Evolutionary conservation across 1,284 basidiomycete species (phyloP).

Genomic region (Cutaneotrichosporon sp.): DNA sequence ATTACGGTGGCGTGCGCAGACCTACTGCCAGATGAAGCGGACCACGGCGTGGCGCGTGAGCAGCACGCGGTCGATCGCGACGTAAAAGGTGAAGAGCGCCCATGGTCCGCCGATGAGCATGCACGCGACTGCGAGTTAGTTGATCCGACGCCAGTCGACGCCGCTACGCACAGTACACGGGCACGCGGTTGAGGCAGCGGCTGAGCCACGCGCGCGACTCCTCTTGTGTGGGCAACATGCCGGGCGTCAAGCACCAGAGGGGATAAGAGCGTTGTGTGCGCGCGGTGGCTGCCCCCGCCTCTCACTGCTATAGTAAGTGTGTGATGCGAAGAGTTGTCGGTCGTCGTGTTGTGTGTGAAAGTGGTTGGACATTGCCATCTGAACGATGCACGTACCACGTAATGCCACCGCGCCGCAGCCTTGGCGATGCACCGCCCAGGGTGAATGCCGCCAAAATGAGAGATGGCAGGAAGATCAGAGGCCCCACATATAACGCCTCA

Average conservation of each 20-base stretch:
- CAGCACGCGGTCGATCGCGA: constrained; percentile 26
- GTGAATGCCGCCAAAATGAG: no score
- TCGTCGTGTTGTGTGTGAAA: not conserved
- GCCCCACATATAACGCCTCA: no score
- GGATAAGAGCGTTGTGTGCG: no score
- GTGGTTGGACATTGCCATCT: not conserved
- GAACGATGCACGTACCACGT: no score
- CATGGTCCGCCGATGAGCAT: constrained; percentile 23
- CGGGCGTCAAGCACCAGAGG: not conserved
- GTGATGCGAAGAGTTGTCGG: no score
- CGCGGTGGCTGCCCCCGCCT: no score
- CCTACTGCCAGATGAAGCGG: constrained; percentile 32
- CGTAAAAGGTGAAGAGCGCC: constrained; percentile 27
- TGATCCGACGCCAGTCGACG: no score
- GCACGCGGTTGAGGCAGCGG: not conserved
- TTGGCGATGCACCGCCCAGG: no score
- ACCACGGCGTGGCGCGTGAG: constrained; percentile 19
- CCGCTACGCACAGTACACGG: not conserved
- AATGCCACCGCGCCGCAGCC: no score
- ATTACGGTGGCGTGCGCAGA: constrained; percentile 6
- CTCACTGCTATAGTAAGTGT: no score
- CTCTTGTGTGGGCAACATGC: not conserved
- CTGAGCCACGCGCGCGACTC: no score
- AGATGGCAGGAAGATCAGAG: no score
- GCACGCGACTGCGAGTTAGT: constrained; percentile 14